Evolutionary conservation across 2,329 filamentous ascomycete genomes (phyloP).

Genomic region (Endothia cerciana): DNA sequence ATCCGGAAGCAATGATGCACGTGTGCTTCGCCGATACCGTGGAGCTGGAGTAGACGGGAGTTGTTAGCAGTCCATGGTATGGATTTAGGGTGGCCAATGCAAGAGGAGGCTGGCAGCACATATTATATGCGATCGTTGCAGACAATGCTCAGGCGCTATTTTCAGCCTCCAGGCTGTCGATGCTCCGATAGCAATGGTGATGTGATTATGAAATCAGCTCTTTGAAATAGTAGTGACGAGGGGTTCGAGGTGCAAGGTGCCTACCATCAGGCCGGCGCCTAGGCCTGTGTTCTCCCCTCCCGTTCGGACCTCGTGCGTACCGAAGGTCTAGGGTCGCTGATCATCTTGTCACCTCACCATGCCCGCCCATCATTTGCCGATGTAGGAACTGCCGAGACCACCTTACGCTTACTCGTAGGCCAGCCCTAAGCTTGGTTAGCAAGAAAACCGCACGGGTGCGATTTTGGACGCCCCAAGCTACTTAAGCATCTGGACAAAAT

Average conservation of each 20-base stretch:
- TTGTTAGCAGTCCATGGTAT: neutral
- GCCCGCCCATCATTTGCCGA: neutral
- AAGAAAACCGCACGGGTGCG: neutral
- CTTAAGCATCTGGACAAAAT: neutral
- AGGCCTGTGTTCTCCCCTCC: neutral
- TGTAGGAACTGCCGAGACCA: neutral
- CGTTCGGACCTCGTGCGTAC: too few relatives aligned
- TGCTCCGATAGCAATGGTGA: too few relatives aligned
- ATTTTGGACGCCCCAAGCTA: neutral
- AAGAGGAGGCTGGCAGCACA: neutral
- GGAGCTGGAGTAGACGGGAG: constrained; percentile 17
- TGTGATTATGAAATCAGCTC: neutral
- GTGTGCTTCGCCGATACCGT: constrained; percentile 25
- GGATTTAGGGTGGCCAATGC: neutral
- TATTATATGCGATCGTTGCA: neutral
- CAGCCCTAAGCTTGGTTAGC: too few relatives aligned
- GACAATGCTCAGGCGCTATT: neutral
- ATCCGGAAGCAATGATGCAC: constrained; percentile 16
- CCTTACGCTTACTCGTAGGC: neutral
- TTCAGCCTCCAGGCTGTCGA: neutral
- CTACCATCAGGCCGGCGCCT: too few relatives aligned
- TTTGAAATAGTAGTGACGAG: neutral
- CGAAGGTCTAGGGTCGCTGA: too few relatives aligned
- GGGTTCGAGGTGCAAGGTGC: neutral
- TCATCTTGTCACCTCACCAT: too few relatives aligned